Base-by-base conservation (phyloP, 2,329 filamentous ascomycete genomes). In the Diplodia intermedia region DNA sequence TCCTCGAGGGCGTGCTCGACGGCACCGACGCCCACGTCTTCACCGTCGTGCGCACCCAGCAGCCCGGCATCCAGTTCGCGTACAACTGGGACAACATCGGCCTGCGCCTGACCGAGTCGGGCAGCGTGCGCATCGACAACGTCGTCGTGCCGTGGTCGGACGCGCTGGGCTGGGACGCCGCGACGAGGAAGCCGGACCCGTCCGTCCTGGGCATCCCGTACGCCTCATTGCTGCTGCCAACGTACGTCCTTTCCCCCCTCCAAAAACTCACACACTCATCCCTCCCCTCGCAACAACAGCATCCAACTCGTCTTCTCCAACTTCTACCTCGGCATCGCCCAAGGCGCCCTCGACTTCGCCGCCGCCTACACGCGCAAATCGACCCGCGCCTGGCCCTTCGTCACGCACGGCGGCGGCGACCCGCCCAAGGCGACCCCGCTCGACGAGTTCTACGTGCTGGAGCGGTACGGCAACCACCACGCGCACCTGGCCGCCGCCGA, bases 281-380 rank as follows among this genome's bases (percentile, higher is more conserved):
- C 23, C 23, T 2, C 23, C 23, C 2, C 23, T 1, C 23, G 23
- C 2, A 2, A 0, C 14, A 23, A 40, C 53, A 85, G 82, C 0
- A 89, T 90, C 69, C 88, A 90, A 73, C 82, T 90, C 0, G 85
- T 89, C n/a, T 90, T 90, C 76, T 82, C 82, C 73, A 90, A 90
- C 74, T 88, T 90, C 73, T 89, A 90, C 73, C 79, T 90, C 1
- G 88, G 88, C 2, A 90, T 90, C 69, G 85, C 87, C 0, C 81
- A 84, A 53, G 88, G 88, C 0, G 85, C 87, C 0, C 79, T 90
- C 0, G 79, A 84, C 8, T 83, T 82, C 53, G 87, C 86, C 0
- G 76, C 83, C 0, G 81, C 82, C 31, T 90, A 90, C 70, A 90
- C 88, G 0, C 77, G 76, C 2, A 83, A 82, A 29, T 78, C 78